phyloP scores from a whole-genome alignment of 371 early-diverging fungal species.

The Lichtheimia corymbifera region DNA sequence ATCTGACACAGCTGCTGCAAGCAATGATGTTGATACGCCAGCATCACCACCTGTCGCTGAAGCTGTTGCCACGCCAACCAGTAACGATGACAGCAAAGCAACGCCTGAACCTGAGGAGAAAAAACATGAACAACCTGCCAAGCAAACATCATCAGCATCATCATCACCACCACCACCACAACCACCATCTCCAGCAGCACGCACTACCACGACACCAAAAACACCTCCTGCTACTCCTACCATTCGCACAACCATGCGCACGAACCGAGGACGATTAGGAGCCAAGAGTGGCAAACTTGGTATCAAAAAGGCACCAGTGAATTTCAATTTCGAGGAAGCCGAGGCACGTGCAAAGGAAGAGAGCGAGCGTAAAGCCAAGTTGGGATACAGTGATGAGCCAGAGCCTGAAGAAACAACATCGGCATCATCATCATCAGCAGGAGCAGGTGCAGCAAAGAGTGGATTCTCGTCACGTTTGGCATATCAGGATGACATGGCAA shows the following conservation, averaged over 20 bases:
- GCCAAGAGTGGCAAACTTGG: conserved; percentile 78
- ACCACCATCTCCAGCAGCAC: conserved; percentile 10
- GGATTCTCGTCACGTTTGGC: conserved; percentile 23
- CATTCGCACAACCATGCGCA: conserved; percentile 26
- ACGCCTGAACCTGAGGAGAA: too few relatives aligned
- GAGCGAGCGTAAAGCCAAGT: conserved; percentile 72
- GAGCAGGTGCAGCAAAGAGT: too few relatives aligned
- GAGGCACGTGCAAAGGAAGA: conserved; percentile 89
- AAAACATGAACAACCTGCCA: too few relatives aligned
- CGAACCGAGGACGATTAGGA: conserved; percentile 39
- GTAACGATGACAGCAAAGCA: not conserved
- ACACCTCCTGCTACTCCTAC: conserved; percentile 11
- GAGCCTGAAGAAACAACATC: conserved; percentile 15
- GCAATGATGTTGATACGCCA: not conserved
- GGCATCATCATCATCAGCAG: not conserved
- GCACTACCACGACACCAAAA: conserved; percentile 11
- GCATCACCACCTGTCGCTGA: not conserved
- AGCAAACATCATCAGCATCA: too few relatives aligned
- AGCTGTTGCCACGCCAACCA: not conserved
- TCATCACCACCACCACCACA: too few relatives aligned
- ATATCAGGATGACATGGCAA: conserved; percentile 39
- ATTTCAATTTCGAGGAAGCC: conserved; percentile 90
- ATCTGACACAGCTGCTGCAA: conserved; percentile 15
- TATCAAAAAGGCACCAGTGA: conserved; percentile 74
- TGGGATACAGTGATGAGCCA: conserved; percentile 75